Base-by-base conservation (phyloP, 805 yeast species). In the Naumovozyma dairenensis region DNA sequence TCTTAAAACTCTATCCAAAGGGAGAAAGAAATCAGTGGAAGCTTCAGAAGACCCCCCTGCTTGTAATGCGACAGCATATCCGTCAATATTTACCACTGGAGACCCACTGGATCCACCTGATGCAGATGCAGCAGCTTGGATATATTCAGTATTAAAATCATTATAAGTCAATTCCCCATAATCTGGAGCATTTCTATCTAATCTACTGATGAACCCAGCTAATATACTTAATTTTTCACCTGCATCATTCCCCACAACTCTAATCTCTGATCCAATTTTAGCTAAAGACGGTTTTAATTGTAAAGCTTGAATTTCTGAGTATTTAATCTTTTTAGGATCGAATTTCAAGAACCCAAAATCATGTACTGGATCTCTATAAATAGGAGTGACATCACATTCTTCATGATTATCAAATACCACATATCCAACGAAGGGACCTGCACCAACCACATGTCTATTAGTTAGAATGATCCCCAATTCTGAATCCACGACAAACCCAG, bases 101-200 rank as follows among this genome's bases (percentile, higher is more conserved):
- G 95, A 84, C 6, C 96, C 96, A 31, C 92, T 79, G 3, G 95
- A 85, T 3, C 96, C 96, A 20, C 96, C 96, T 13, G 94, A 80
- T 0, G 96, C 95, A 39, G 86, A 74, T 1, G 96, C 96, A 6
- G 96, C 96, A 1, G 96, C 96, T 60, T 86, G 95, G 36, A 86
- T 83, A 59, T 86, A 86, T 57, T 83, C 94, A 1, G 95, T 85
- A 55, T 86, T 85, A 68, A 85, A 86, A 64, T 86, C 96, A 53
- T 83, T 85, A 58, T 86, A 87, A 12, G 93, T 78, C 51, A 81
- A 64, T 18, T 75, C 76, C 31, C 96, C 96, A 50, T 87, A 87
- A 43, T 83, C 94, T 2, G 96, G 96, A 5, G 96, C 93, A 54
- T 86, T 86, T 66, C 96, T 75, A 60, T 86, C 96, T 38, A 85